Conservation (phyloP, 148 eudicot genomes). For the Bassia scoparia region DNA sequence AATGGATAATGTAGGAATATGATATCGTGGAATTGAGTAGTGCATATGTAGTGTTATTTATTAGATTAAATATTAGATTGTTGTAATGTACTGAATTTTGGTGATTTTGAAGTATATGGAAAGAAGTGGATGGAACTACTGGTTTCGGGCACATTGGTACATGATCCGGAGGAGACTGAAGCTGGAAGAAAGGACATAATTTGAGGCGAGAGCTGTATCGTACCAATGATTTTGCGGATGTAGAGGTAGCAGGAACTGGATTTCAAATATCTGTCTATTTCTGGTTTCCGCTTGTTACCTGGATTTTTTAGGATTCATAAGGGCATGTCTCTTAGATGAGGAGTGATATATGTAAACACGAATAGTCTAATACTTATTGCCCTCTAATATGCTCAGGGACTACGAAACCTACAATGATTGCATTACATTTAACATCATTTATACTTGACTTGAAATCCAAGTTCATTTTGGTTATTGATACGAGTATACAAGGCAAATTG, state of each 20-base stretch:
- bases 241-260: slow-evolving; percentile 51
- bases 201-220: slow-evolving; percentile 84
- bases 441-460: background rate
- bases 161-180: slow-evolving; percentile 87
- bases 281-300: too few species aligned
- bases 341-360: background rate
- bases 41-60: too few species aligned
- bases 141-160: slow-evolving; percentile 91
- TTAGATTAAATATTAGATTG: background rate
- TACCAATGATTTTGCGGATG: slow-evolving; percentile 83
- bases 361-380: too few species aligned
- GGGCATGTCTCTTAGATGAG: background rate
- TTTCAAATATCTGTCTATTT: background rate
- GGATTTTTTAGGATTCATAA: too few species aligned
- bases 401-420: background rate
- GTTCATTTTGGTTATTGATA: background rate
- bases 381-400: background rate
- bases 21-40: background rate
- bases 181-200: slow-evolving; percentile 93
- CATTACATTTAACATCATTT: background rate
- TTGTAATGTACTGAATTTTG: slow-evolving; percentile 8
- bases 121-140: slow-evolving; percentile 81
- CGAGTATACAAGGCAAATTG: too few species aligned
- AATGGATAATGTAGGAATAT: background rate
- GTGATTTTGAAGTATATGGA: slow-evolving; percentile 65